Conservation (phyloP, 129 eudicot species). For the Smallanthus sonchifolius region DNA sequence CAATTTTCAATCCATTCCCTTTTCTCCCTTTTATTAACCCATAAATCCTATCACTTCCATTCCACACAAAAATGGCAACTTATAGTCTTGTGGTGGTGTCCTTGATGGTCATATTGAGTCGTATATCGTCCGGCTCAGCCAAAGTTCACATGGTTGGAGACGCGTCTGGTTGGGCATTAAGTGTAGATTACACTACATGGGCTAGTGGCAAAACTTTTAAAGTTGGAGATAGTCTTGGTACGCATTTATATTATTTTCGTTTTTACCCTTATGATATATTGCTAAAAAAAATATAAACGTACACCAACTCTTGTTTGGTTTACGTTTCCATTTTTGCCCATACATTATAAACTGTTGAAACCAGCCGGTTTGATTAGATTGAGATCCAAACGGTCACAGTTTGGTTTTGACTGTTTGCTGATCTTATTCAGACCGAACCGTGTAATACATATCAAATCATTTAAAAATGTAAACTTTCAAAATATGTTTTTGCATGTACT, state of each 20-base stretch:
- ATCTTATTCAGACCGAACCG: too few relatives aligned
- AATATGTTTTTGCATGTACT: background rate
- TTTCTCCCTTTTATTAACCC: constrained; percentile 19
- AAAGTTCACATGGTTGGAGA: constrained; percentile 66
- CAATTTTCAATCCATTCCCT: background rate
- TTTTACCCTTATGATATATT: background rate
- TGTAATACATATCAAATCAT: background rate
- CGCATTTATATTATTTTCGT: background rate
- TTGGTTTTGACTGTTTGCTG: too few relatives aligned
- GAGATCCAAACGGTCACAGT: too few relatives aligned
- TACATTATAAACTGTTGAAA: background rate
- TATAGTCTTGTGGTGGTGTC: background rate
- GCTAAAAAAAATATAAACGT: background rate
- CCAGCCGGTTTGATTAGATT: too few relatives aligned
- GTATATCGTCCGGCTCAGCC: constrained; percentile 21
- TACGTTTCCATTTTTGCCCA: background rate
- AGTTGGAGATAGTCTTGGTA: constrained; percentile 67
- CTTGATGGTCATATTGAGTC: constrained; percentile 17
- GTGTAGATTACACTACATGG: constrained; percentile 60
- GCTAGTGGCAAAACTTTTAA: constrained; percentile 45
- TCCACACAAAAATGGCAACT: constrained; percentile 22
- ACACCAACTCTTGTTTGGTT: background rate
- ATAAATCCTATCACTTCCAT: constrained; percentile 1
- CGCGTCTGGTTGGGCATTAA: constrained; percentile 50
- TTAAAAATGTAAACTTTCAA: background rate